Evolutionary conservation across 2,329 filamentous ascomycete species (phyloP), one percentile per base, ranked within the genome.

Genomic region (Neoascochyta sp.): DNA sequence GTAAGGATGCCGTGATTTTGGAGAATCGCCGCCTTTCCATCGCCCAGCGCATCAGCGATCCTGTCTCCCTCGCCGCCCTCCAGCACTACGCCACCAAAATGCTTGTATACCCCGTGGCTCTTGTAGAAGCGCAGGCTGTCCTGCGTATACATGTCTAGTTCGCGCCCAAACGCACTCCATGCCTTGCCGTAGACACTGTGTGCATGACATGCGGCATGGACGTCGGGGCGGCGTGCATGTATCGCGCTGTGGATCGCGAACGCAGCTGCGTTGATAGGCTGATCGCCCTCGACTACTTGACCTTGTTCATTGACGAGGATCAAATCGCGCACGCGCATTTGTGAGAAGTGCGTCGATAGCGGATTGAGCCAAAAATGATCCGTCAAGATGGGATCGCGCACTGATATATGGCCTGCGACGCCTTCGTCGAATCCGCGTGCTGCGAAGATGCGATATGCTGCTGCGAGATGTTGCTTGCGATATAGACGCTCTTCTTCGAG

Each of bases 71-170:
- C 66, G 28, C 63, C 69, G 2, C 57, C 58, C 4, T 60, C 65
- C 10, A 64, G 57, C 3, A 68, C 65, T 0, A 69, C 63, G 9
- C 62, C 70, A 1, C 55, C 64, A 29, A 62, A 65, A 17, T 64
- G 54, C 18, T 47, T 57, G 22, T 63, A 68, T 7, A 69, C 65
- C 25, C 57, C 55, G 40, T 68, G 64, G 34, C 45, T 43, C 28
- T 58, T 60, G 35, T 60, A 63, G 42, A 69, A 71, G 3, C 66
- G 48, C 26, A 68, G 42, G 20, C 60, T 60, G 35, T 72, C 69
- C 35, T 73, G 69, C 0, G 67, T 72, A 17, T 71, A 68, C 62
- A 68, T 67, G 24, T 70, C 66, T 7, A 71, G 48, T 33, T 64
- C 54, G 16, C 63, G 47, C 0, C 69, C 69, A 45, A 72, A 72